Evolutionary conservation across 2,329 filamentous ascomycete species (phyloP), one percentile per base, ranked within the genome.

Genomic region (Exserohilum turcica): DNA sequence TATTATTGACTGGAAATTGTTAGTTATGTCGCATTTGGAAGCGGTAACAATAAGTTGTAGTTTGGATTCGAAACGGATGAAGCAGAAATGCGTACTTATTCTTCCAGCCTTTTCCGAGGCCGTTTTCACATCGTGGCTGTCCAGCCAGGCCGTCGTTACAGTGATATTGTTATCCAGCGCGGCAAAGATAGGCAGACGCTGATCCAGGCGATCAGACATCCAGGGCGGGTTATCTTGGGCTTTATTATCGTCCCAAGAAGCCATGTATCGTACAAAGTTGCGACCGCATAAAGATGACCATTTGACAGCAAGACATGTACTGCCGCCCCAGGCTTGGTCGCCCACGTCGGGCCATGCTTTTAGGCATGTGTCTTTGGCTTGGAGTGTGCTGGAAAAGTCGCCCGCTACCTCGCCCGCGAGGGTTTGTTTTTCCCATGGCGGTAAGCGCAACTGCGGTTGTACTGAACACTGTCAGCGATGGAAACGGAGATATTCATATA

Each of bases 261-360:
- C 49, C 39, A 54, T 43, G 21, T 54, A 54, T 12, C 42, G 28
- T 10, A 48, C 46, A 24, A 54, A 54, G 21, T 54, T 54, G 7
- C 45, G 38, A 10, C 51, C 40, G 27, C 51, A 54, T 0, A 54
- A 40, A 6, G 44, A 54, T 5, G 51, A 44, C 51, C 51, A 54
- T 15, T 54, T 48, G 21, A 49, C 48, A 6, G 44, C 39, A 3
- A 54, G 35, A 39, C 51, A 54, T n/a, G 51, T 54, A 18, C 45
- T 49, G 3, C 51, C 51, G 1, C 51, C 51, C 36, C 38, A 49
- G 6, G 43, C 13, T 5, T 21, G 38, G 29, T 54, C 51, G n/a
- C 51, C 51, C 5, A 54, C 51, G 3, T 54, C 40, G 13, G 45
- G 45, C 51, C 51, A 54, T 18, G 32, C 51, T 10, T 19, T 44